A percentile compares a stretch with the other conserved stretches of the same genome.
Conservation (phyloP, 768 basidiomycete genomes). For the Lentinula sp. region DNA sequence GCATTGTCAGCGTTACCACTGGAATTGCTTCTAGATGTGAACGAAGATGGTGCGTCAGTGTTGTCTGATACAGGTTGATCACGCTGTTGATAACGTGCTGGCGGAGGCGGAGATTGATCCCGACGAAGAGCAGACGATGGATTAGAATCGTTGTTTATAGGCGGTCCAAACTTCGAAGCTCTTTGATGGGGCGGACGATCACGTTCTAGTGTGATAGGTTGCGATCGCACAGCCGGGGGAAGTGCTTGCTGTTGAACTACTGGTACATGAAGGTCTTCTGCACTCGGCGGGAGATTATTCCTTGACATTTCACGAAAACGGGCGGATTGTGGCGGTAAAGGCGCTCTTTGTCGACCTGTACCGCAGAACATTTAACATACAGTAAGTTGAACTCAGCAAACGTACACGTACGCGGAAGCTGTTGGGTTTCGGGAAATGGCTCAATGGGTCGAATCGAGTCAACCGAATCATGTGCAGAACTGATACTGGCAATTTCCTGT, state of each 20-base stretch:
- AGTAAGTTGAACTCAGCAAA: not conserved
- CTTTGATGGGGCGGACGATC: slow-evolving; percentile 3
- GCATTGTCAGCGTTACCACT: slow-evolving; percentile 2
- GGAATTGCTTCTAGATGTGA: not conserved
- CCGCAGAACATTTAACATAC: slow-evolving; percentile 4
- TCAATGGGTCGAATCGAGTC: not conserved
- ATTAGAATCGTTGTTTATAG: slow-evolving; percentile 1
- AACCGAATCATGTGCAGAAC: not conserved
- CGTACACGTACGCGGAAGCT: not conserved
- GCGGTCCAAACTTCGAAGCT: not conserved
- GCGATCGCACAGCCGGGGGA: not conserved
- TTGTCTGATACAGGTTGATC: not conserved
- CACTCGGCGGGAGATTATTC: not conserved
- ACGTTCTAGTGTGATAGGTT: not conserved
- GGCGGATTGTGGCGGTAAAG: slow-evolving; percentile 37
- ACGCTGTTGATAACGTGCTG: not conserved
- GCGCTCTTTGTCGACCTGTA: slow-evolving; percentile 32
- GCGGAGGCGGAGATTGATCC: slow-evolving; percentile 8
- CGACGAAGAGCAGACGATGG: slow-evolving; percentile 14
- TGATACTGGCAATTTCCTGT: not conserved
- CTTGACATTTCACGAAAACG: slow-evolving; percentile 26
- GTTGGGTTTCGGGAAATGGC: not conserved
- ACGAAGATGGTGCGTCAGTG: slow-evolving; percentile 7
- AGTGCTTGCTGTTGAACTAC: not conserved
- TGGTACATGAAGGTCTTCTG: not conserved